Evolutionary conservation across 1,139 yeast genomes (phyloP), one percentile per base, ranked within the genome.

Genomic region (Pichia sp.): DNA sequence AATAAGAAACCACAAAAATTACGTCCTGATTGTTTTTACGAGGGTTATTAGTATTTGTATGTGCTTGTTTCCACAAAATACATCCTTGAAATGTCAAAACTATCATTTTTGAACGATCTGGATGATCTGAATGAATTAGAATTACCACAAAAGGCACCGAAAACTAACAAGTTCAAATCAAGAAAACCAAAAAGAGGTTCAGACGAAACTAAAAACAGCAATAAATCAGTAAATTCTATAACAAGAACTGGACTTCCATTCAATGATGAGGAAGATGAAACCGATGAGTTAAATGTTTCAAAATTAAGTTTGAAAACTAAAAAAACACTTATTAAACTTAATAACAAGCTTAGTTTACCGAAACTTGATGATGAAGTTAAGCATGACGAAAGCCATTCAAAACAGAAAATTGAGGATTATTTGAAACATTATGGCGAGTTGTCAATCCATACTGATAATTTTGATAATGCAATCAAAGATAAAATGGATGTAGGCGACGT

Each of bases 401-500:
- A 30, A 11, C n/a, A 34, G 27, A 19, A 51, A 25, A 45, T 47
- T 5, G 16, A 42, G 31, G 46, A 45, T 30, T 51, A 51, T 25
- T 42, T 51, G 14, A 44, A 47, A 39, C 14, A 14, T 9, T 51
- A 51, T 36, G 48, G 41, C 3, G 39, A 44, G 4, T 6, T 44
- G 14, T 25, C 48, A 18, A 18, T 4, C 6, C 8, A 27, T 14
- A 8, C 14, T 11, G 8, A 5, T 16, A 38, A 28, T 13, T 4
- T 8, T n/a, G 25, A 22, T 22, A 22, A 22, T 22, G 10, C 34
- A 29, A 22, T 3, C 1, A 10, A 13, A 30, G 25, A 39, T 27
- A 25, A 10, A 18, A 19, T n/a, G 14, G 34, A 11, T 22, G 7
- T n/a, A 19, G 28, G 9, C 7, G 18, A 27, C 16, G 51, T 44